A percentile compares a stretch with the other conserved stretches of the same genome.
Evolutionary conservation across 2,329 filamentous ascomycete genomes (phyloP).

Genomic region (Teratosphaeria gauchensis): DNA sequence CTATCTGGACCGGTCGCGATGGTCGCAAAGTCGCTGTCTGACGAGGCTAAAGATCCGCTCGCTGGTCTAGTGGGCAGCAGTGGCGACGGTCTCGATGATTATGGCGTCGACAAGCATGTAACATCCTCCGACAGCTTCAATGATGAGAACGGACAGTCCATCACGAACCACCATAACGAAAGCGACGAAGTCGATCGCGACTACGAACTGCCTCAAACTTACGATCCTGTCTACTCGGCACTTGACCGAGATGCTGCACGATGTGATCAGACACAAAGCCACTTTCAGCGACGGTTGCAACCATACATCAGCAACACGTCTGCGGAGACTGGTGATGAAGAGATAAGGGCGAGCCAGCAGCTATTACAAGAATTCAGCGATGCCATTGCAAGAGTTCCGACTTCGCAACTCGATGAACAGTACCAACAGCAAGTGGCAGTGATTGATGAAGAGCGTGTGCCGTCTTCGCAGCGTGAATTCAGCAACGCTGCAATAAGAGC

Average conservation of each 20-base stretch:
- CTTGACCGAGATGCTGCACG: constrained; percentile 16
- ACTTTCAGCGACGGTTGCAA: neutral
- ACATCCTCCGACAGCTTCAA: neutral
- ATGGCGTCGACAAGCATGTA: neutral
- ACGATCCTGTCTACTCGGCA: constrained; percentile 15
- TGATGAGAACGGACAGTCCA: neutral
- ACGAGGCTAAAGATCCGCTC: neutral
- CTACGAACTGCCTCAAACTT: constrained; percentile 7
- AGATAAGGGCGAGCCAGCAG: neutral
- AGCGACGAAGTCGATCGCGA: constrained; percentile 6
- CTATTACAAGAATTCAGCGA: constrained; percentile 1
- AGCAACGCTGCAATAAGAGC: neutral
- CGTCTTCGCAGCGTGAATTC: neutral
- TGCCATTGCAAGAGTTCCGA: neutral
- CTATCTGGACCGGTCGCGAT: neutral
- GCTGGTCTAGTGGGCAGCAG: neutral
- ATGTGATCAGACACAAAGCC: constrained; percentile 10
- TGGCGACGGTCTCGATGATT: neutral
- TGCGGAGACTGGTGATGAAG: neutral
- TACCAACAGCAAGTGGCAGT: neutral
- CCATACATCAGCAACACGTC: constrained; percentile 3
- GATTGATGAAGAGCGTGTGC: neutral
- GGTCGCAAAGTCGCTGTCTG: neutral
- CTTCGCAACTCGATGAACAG: neutral
- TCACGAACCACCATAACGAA: neutral